Base-by-base conservation (phyloP, 2,329 filamentous ascomycete species). In the Lachnellula subtilissima region DNA sequence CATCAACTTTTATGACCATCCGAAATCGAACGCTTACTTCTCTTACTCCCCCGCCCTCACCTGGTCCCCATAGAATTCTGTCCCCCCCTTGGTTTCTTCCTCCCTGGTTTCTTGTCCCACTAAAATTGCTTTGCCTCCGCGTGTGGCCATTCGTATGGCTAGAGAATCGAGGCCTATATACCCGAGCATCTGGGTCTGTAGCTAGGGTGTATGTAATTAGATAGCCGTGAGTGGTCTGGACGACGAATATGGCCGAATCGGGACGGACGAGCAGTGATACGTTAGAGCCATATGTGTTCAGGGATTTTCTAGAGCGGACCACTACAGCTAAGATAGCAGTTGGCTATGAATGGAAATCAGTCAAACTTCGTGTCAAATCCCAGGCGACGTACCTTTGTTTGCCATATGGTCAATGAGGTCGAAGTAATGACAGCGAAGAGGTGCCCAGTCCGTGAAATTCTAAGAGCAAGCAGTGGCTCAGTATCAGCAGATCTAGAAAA, bases 1-100 rank as follows among this genome's bases (percentile, higher is more conserved):
- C 94, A 72, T 99, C 94, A 17, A 99, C 91, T 70, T 96, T 95
- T 68, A 99, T 97, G 14, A 96, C 93, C 89, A 97, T 96, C 55
- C 93, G 84, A 73, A 99, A 99, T 11, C 91, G 88, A 49, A 99
- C 81, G 65, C 88, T 96, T 54, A 96, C 84, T 72, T 99, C 94
- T 52, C 85, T 83, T 50, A 96, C 86, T 3, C 90, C 90, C 49
- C 81, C 81, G 9, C 89, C 89, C 71, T 97, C 94, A 36, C 92
- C 92, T 1, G 88, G 84, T 0, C 89, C 89, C 72, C 88, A 84
- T 12, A 88, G 70, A 50, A 87, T 83, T 62, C 85, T 80, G 51
- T 87, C 84, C 1, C 82, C 81, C 36, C 66, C 63, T 55, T 69
- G 66, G 52, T 54, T 32, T 32, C 28, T 32, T 32, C 82, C 81